Conservation (phyloP, 441 rosid genomes). For the Erodium moschatum region DNA sequence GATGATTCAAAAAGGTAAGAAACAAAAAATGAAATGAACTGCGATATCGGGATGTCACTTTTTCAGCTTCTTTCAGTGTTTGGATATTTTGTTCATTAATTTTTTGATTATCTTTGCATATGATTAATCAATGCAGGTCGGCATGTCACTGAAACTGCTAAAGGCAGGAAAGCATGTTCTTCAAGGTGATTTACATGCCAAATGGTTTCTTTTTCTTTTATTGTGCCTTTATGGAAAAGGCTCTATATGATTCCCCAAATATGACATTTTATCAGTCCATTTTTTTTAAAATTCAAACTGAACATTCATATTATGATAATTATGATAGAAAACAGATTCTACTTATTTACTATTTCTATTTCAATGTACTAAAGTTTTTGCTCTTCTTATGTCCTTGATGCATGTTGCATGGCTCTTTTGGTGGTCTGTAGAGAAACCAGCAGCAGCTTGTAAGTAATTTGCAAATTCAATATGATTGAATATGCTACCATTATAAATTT, state of each 20-base stretch:
- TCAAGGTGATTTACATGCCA: conserved; percentile 47
- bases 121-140: conserved; percentile 47
- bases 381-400: neutral
- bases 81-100: too few species aligned
- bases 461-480: neutral
- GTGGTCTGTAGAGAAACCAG: conserved; percentile 82
- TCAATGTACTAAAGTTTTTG: neutral
- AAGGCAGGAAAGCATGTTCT: conserved; percentile 88
- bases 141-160: conserved; percentile 66
- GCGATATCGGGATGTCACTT: too few species aligned
- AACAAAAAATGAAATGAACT: too few species aligned
- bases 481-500: neutral
- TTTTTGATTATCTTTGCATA: neutral
- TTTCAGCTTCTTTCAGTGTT: too few species aligned
- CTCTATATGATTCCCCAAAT: neutral
- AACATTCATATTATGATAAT: neutral
- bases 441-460: conserved; percentile 72
- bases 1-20: too few species aligned
- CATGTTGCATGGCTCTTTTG: conserved; percentile 31
- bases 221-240: neutral
- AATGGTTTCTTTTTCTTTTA: neutral
- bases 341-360: neutral
- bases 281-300: neutral
- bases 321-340: neutral
- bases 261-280: neutral